Evolutionary conservation across 768 basidiomycete species (phyloP).

Genomic region (Calocybe gangraenosa): DNA sequence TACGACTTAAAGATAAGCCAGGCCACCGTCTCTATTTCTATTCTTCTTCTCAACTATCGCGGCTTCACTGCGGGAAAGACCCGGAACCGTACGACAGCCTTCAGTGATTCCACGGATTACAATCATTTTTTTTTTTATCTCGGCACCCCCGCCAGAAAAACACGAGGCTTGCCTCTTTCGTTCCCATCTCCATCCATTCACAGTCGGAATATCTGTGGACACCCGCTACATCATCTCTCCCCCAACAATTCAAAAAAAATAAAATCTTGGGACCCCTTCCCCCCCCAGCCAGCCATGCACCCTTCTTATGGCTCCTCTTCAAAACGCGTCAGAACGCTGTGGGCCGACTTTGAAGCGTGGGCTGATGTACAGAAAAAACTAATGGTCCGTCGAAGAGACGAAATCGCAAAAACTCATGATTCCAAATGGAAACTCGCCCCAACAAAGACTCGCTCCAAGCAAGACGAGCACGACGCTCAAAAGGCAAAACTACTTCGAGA

Average conservation of each 20-base stretch:
- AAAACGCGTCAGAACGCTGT: constrained; percentile 28
- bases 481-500: constrained; percentile 22
- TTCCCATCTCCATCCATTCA: constrained; percentile 31
- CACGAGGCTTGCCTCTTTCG: constrained; percentile 37
- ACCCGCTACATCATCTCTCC: constrained; percentile 23
- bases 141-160: constrained; percentile 28
- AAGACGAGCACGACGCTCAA: constrained; percentile 29
- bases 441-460: constrained; percentile 18
- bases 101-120: constrained; percentile 24
- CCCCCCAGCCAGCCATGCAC: constrained; percentile 15
- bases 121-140: constrained; percentile 25
- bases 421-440: constrained; percentile 21
- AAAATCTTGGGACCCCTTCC: constrained; percentile 11
- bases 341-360: constrained; percentile 32
- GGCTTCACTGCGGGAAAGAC: constrained; percentile 29
- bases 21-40: constrained; percentile 11
- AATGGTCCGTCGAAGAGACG: constrained; percentile 21
- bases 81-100: constrained; percentile 22
- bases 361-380: constrained; percentile 21
- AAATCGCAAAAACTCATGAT: constrained; percentile 25
- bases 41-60: constrained; percentile 15
- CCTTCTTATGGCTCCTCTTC: constrained; percentile 16
- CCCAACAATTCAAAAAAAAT: too few relatives aligned
- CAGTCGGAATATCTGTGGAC: constrained; percentile 26
- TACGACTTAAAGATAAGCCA: too few relatives aligned